phyloP scores from a whole-genome alignment of 2,329 filamentous ascomycete genomes.

The Paecilomyces sp. region DNA sequence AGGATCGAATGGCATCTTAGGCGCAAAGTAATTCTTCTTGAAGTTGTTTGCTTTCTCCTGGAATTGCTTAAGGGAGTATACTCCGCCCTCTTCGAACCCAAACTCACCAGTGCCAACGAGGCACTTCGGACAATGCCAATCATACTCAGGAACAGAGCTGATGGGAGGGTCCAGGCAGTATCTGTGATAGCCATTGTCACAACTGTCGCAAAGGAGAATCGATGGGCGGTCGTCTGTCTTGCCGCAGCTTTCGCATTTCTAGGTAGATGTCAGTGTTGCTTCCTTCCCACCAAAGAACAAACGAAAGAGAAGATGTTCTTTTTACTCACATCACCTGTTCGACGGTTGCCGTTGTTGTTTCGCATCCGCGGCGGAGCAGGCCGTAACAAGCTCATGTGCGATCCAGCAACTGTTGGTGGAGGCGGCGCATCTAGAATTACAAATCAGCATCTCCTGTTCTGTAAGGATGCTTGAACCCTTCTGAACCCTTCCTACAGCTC shows the following conservation, averaged over 20 bases:
- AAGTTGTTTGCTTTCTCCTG: constrained; percentile 94
- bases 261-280: constrained; percentile 20
- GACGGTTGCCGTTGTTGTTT: constrained; percentile 50
- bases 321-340: constrained; percentile 49
- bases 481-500: neutral
- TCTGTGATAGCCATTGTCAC: constrained; percentile 81
- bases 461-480: neutral
- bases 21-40: constrained; percentile 88
- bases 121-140: constrained; percentile 95
- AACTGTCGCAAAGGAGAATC: constrained; percentile 81
- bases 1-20: constrained; percentile 82
- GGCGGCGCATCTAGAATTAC: constrained; percentile 47
- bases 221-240: constrained; percentile 65
- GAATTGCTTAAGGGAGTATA: constrained; percentile 93
- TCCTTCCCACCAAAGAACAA: constrained; percentile 4
- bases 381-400: constrained; percentile 91
- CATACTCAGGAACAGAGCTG: constrained; percentile 67
- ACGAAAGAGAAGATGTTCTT: neutral
- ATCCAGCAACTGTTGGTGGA: constrained; percentile 81
- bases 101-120: constrained; percentile 95
- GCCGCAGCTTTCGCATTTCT: constrained; percentile 82
- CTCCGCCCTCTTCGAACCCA: constrained; percentile 91
- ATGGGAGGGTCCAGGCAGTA: constrained; percentile 83
- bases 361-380: constrained; percentile 59
- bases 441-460: neutral